Evolutionary conservation across 2,329 filamentous ascomycete genomes (phyloP), one percentile per base, ranked within the genome.

Genomic region (Seiridium unicorne): DNA sequence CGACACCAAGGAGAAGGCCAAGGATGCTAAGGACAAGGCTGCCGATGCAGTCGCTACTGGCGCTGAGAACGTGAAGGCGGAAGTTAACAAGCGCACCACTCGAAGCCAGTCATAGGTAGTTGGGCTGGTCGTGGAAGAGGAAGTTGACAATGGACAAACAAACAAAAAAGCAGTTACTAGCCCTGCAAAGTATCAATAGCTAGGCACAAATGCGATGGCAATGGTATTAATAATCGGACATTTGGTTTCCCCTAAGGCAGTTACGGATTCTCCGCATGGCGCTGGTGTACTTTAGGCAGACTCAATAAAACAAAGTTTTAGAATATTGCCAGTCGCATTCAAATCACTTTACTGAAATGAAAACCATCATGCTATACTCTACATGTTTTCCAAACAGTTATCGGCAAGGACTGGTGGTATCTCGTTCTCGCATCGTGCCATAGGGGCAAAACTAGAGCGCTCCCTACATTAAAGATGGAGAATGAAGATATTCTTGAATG

Each of bases 21-120:
- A 87, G 69, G 88, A 91, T 51, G 89, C 88, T 69, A 93, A 91
- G 79, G 89, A 86, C 66, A 92, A 96, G 87, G 82, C 78, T 61
- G 77, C 81, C 26, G 81, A 86, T 73, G 83, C 85, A 57, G 79
- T 82, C 18, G 71, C 86, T 46, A 81, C 84, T 55, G 86, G 86
- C 58, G 86, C 88, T 58, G 91, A 92, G 63, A 86, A 91, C 60
- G 87, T 88, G 66, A 94, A 95, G 82, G 86, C 84, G 58, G 90
- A 93, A 83, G 81, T 77, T 36, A 85, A 76, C 71, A 88, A 87
- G 82, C 84, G 85, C 65, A 76, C 77, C 62, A 84, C 82, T 61
- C 82, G 83, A 71, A 86, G 79, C 78, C 79, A 83, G 68, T 83
- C 80, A 70, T 85, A 80, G 66, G 55, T 13, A 35, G 6, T 38